Evolutionary conservation across 208 protist species (phyloP), one percentile per base, ranked within the genome.

Genomic region (Trypanosoma cruzi): DNA sequence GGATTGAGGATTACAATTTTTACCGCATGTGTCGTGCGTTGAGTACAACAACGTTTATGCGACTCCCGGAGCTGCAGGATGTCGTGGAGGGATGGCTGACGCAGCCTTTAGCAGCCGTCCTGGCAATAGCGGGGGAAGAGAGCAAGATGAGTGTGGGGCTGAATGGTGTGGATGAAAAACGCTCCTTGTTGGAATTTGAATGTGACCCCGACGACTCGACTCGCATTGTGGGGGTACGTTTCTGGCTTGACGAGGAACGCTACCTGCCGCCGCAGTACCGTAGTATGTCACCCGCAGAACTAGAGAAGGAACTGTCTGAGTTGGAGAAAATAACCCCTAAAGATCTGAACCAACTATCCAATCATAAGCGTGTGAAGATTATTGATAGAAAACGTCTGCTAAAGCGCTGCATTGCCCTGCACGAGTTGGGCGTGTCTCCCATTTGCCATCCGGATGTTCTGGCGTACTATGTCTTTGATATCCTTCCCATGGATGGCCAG

Each of bases 381-480:
- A 63, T 75, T 28, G 36, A 63, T 14, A 60, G 22, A 40, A 55
- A 20, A 44, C 75, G 75, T 22, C 13, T 69, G 26, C 24, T 81
- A 3, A 48, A 52, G 32, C 64, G 67, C 14, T 81, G 70, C 52
- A 62, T 75, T 29, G 75, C 75, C 11, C 44, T 78, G 18, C 73
- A 73, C 31, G 73, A 78, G 56, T 22, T 73, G 24, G 73, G 73
- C 24, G 20, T 50, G 14, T 56, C 55, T 34, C 68, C 62, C 22
- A 40, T 81, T 5, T 81, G 64, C 29, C 69, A 81, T 32, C 63
- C 63, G 0, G 75, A 81, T 53, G 75, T 81, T 31, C 58, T 81
- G 20, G 75, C 75, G 59, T 81, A 81, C 28, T 81, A 81, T 57
- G 31, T 81, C 22, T 81, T 81, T 71, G 75, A 81, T 62, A 20